phyloP scores from a whole-genome alignment of 75 land plant genomes.

The Gnetum montanum region DNA sequence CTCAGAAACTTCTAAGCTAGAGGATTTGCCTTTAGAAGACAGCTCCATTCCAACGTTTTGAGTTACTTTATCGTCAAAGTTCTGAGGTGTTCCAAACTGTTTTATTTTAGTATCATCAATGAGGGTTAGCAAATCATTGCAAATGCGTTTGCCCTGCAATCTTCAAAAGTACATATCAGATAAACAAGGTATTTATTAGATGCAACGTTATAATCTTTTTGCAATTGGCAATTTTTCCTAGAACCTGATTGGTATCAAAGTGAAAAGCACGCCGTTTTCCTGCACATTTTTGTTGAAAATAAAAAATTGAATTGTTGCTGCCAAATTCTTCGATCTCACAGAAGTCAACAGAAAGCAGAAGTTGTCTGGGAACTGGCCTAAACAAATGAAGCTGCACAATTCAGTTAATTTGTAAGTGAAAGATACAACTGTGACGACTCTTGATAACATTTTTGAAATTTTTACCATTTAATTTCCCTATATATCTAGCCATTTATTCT shows the following conservation, averaged over 20 bases:
- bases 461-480: too few species aligned
- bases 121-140: conserved; percentile 15
- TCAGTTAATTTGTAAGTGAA: background rate
- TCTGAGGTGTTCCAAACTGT: conserved; percentile 7
- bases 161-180: too few species aligned
- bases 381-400: conserved; percentile 22
- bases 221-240: background rate
- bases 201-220: too few species aligned
- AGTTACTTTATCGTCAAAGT: too few species aligned
- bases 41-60: background rate
- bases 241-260: conserved; percentile 26
- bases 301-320: conserved; percentile 14
- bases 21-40: conserved; percentile 8
- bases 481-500: too few species aligned
- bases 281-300: conserved; percentile 14
- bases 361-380: conserved; percentile 21
- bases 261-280: conserved; percentile 11
- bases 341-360: conserved; percentile 19
- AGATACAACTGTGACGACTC: background rate
- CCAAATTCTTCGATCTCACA: conserved; percentile 25
- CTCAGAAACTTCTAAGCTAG: conserved; percentile 14
- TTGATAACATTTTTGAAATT: too few species aligned
- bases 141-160: conserved; percentile 26
- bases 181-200: too few species aligned
- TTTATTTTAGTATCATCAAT: conserved; percentile 17